Conservation (phyloP, 345 rosid species). For the Moricandia arvensis region DNA sequence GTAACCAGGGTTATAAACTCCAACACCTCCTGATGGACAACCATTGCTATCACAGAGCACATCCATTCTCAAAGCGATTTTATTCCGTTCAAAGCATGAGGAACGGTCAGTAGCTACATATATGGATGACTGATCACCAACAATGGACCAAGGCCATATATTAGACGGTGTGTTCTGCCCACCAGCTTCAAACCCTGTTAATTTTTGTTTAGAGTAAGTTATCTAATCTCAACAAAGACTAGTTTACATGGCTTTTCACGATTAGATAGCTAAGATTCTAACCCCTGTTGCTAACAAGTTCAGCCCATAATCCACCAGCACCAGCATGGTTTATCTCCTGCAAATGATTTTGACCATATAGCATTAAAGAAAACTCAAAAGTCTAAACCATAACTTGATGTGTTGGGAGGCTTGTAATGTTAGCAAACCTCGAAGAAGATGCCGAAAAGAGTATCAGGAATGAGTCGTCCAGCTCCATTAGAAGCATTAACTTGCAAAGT, state of each 20-base stretch:
- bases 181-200: conserved; percentile 94
- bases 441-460: conserved; percentile 88
- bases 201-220: background rate
- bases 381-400: background rate
- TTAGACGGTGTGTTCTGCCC: conserved; percentile 86
- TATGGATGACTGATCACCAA: conserved; percentile 63
- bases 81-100: conserved; percentile 81
- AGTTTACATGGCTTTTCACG: background rate
- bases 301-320: conserved; percentile 97
- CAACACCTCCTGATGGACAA: conserved; percentile 88
- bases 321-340: conserved; percentile 99
- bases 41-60: conserved; percentile 65
- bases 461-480: conserved; percentile 40
- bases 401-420: background rate
- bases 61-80: conserved; percentile 82
- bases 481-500: conserved; percentile 62
- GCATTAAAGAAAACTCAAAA: background rate
- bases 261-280: background rate
- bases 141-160: conserved; percentile 82
- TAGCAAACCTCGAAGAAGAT: conserved; percentile 84
- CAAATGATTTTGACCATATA: conserved; percentile 9
- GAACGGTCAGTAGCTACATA: conserved; percentile 83
- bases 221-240: too few relatives aligned
- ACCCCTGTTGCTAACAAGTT: conserved; percentile 97
- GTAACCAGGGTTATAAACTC: conserved; percentile 89